These are phyloP conservation scores for Epichloe aotearoae DNA, from an alignment of 2,329 filamentous ascomycete species.

Conservation along the genomic window DNA sequence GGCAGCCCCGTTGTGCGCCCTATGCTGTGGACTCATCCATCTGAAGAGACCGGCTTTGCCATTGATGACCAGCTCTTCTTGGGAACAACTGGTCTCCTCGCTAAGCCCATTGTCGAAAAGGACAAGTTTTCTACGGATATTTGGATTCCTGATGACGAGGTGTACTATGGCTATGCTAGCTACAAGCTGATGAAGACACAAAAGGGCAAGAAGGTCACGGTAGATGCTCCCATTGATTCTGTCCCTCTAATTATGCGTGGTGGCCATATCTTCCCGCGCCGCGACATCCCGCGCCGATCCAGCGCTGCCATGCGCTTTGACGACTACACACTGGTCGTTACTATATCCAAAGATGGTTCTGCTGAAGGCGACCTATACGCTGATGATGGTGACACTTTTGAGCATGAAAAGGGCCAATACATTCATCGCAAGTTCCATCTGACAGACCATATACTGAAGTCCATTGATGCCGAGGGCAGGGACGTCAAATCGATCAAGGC, in stretches of 20 bases:
- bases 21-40: conserved; percentile 84
- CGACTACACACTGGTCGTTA: conserved; percentile 80
- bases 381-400: conserved; percentile 89
- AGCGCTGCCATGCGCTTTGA: conserved; percentile 85
- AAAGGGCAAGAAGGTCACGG: conserved; percentile 56
- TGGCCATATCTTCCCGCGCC: conserved; percentile 81
- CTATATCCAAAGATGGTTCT: conserved; percentile 41
- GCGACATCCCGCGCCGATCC: conserved; percentile 76
- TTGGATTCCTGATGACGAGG: conserved; percentile 77
- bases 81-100: conserved; percentile 77
- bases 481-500: conserved; percentile 39
- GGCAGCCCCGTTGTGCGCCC: conserved; percentile 82
- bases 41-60: conserved; percentile 72
- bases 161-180: conserved; percentile 93
- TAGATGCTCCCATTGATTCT: conserved; percentile 69
- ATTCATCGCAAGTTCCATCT: conserved; percentile 75
- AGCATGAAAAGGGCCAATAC: conserved; percentile 73
- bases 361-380: conserved; percentile 77
- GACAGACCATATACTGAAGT: conserved; percentile 46
- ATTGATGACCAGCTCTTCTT: conserved; percentile 92
- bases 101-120: conserved; percentile 76
- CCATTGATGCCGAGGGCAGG: conserved; percentile 49
- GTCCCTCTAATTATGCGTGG: conserved; percentile 87
- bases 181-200: conserved; percentile 60
- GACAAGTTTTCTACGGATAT: conserved; percentile 60